phyloP scores from a whole-genome alignment of 148 eudicot species.

The Persicaria maculosa region DNA sequence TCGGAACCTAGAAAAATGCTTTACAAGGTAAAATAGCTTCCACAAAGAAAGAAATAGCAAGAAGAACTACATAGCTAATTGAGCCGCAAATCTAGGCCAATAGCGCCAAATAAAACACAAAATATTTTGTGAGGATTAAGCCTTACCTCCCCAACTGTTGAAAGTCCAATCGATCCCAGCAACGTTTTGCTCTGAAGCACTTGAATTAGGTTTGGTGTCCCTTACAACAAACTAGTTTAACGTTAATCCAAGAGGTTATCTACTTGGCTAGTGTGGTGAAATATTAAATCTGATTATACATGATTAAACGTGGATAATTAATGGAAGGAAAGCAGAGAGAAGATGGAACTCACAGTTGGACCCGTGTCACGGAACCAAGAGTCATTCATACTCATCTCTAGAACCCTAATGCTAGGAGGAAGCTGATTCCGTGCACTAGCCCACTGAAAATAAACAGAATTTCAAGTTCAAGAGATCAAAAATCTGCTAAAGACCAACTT shows the following conservation, averaged over 20 bases:
- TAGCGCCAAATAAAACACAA: not conserved
- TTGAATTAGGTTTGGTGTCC: constrained; percentile 27
- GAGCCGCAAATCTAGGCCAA: not conserved
- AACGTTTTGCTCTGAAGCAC: constrained; percentile 22
- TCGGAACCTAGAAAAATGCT: constrained; percentile 45
- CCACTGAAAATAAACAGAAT: constrained; percentile 47
- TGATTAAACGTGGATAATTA: not conserved
- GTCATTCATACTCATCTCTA: constrained; percentile 94
- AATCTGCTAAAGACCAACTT: not conserved
- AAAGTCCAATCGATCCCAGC: constrained; percentile 97
- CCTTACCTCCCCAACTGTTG: constrained; percentile 93
- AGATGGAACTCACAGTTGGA: constrained; percentile 66
- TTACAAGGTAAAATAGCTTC: not conserved
- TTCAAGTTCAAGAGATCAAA: constrained; percentile 12
- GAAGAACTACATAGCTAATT: not conserved
- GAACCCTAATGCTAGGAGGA: constrained; percentile 65
- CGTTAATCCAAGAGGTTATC: constrained; percentile 5
- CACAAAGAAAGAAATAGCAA: not conserved
- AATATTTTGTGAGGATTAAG: constrained; percentile 5
- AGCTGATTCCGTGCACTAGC: constrained; percentile 62
- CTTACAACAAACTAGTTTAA: constrained; percentile 56
- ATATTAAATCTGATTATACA: not conserved
- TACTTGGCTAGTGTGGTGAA: not conserved
- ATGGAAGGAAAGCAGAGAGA: not conserved
- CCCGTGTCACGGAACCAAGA: constrained; percentile 96